Percentiles rank a stretch among this genome's conserved stretches.
Conservation (phyloP, 768 basidiomycete species). For the Udeniomyces megalosporus region DNA sequence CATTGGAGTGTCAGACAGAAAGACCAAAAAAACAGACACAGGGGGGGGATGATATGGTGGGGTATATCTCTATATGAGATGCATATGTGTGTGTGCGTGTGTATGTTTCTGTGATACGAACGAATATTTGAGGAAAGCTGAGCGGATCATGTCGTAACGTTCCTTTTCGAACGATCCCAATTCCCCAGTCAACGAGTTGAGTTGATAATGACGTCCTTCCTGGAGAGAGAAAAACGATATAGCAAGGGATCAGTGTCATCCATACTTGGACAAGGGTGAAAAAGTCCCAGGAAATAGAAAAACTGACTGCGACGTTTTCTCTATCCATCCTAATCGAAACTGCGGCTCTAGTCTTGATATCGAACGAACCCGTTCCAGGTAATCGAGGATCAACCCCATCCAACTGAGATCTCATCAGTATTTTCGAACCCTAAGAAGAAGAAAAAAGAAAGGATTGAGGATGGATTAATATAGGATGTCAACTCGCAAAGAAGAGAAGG, state of each 20-base stretch:
- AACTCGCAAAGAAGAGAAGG: no score
- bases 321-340: slow-evolving; percentile 68
- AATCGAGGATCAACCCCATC: slow-evolving; percentile 67
- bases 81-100: no score
- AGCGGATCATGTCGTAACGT: slow-evolving; percentile 71
- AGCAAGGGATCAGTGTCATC: no score
- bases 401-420: slow-evolving; percentile 88
- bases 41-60: neutral
- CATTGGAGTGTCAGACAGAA: slow-evolving; percentile 1
- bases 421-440: slow-evolving; percentile 31
- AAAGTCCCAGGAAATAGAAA: neutral
- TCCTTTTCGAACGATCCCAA: slow-evolving; percentile 78
- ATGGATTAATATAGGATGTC: no score
- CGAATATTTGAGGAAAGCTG: slow-evolving; percentile 90
- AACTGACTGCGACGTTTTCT: slow-evolving; percentile 57
- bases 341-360: slow-evolving; percentile 86
- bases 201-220: slow-evolving; percentile 67
- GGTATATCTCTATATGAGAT: no score
- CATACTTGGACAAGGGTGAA: no score
- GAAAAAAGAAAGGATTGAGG: neutral
- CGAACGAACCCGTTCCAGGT: slow-evolving; percentile 83
- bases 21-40: neutral
- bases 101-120: no score
- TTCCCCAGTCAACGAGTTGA: slow-evolving; percentile 45
- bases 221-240: slow-evolving; percentile 23